Evolutionary conservation across 2,329 filamentous ascomycete species (phyloP).

Genomic region (Cadophora sp.): DNA sequence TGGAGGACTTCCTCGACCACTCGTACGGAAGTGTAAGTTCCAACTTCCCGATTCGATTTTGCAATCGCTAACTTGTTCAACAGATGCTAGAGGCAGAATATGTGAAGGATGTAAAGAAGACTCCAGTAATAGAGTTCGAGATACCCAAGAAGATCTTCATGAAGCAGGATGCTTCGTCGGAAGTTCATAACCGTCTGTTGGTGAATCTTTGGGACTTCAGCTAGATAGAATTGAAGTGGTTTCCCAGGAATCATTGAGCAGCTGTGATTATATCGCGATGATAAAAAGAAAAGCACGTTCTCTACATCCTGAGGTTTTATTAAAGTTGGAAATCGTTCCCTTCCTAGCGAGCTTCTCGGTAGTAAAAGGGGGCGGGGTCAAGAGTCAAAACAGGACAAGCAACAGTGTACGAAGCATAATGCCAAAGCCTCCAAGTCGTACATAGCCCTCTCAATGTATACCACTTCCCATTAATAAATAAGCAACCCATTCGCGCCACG

Average conservation of each 20-base stretch:
- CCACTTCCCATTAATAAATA: not conserved
- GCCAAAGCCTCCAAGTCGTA: not conserved
- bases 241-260: not conserved
- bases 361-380: constrained; percentile 19
- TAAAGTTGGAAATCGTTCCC: not conserved
- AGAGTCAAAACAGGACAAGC: not conserved
- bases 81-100: constrained; percentile 86
- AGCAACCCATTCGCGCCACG: constrained; percentile 16
- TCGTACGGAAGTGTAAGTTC: constrained; percentile 79
- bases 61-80: constrained; percentile 44
- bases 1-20: constrained; percentile 98
- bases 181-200: constrained; percentile 60
- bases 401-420: not conserved
- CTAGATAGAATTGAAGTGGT: constrained; percentile 16
- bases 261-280: not conserved
- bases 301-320: not conserved
- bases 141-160: constrained; percentile 66
- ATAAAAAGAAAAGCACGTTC: too few species aligned
- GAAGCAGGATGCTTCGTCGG: constrained; percentile 55
- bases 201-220: constrained; percentile 68
- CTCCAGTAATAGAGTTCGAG: constrained; percentile 89
- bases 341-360: constrained; percentile 11
- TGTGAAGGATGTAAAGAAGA: constrained; percentile 81
- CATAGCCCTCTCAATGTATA: not conserved
- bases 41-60: not conserved